phyloP scores from a whole-genome alignment of 768 basidiomycete genomes.

The Russula griseocarnosa region DNA sequence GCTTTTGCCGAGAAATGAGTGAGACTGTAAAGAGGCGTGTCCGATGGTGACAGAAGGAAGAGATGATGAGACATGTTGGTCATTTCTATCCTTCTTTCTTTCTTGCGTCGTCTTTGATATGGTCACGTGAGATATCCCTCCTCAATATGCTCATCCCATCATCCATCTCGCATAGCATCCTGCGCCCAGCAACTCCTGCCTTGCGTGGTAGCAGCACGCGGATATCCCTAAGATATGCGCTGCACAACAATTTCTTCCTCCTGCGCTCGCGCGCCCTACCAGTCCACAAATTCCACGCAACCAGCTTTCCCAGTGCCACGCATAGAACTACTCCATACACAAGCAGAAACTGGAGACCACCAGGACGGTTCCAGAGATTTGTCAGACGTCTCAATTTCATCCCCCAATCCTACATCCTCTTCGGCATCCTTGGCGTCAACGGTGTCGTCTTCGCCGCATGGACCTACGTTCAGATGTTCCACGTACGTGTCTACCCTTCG shows the following conservation, averaged over 20 bases:
- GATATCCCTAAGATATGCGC: background rate
- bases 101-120: background rate
- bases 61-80: conserved; percentile 77
- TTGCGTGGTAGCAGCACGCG: background rate
- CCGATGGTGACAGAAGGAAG: conserved; percentile 80
- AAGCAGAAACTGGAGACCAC: background rate
- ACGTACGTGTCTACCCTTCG: conserved; percentile 22
- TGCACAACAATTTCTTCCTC: background rate
- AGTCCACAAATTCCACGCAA: conserved; percentile 26
- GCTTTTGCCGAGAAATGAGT: conserved; percentile 82
- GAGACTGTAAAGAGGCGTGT: conserved; percentile 79
- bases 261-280: conserved; percentile 4
- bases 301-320: conserved; percentile 28
- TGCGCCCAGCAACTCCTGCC: background rate
- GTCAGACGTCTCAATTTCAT: conserved; percentile 46
- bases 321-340: conserved; percentile 20
- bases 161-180: background rate
- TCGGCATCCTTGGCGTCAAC: conserved; percentile 61
- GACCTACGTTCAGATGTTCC: conserved; percentile 37
- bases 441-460: conserved; percentile 58
- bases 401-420: conserved; percentile 52
- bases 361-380: conserved; percentile 29
- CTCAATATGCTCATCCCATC: background rate
- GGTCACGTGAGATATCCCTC: conserved; percentile 4
- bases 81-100: background rate